These are phyloP conservation scores for Penicillium antarcticum DNA, from an alignment of 495 filamentous ascomycete species.

Conservation along the genomic window DNA sequence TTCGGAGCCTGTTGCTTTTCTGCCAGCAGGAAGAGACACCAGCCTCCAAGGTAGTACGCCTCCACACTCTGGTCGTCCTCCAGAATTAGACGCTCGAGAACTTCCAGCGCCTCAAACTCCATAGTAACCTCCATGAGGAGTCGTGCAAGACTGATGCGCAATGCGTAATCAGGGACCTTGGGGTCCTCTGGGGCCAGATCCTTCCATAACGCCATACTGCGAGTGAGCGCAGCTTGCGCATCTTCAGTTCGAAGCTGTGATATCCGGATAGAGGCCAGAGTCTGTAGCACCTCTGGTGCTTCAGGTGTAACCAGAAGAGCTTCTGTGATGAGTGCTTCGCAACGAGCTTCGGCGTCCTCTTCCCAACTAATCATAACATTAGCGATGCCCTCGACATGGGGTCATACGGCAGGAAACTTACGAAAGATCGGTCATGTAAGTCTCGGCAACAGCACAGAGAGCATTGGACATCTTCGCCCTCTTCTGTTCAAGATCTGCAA, in stretches of 20 bases:
- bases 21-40: slow-evolving; percentile 76
- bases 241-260: slow-evolving; percentile 77
- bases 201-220: slow-evolving; percentile 77
- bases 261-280: slow-evolving; percentile 87
- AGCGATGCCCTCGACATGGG: not conserved
- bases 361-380: slow-evolving; percentile 61
- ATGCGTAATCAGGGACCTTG: slow-evolving; percentile 75
- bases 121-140: slow-evolving; percentile 86
- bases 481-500: slow-evolving; percentile 57
- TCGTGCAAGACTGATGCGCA: slow-evolving; percentile 75
- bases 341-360: slow-evolving; percentile 77
- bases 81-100: slow-evolving; percentile 74
- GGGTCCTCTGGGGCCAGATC: slow-evolving; percentile 62
- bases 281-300: slow-evolving; percentile 82
- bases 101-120: slow-evolving; percentile 78
- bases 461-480: slow-evolving; percentile 76
- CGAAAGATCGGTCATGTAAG: slow-evolving; percentile 97
- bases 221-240: slow-evolving; percentile 69
- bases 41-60: slow-evolving; percentile 95
- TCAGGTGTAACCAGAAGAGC: slow-evolving; percentile 74
- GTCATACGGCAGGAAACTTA: slow-evolving; percentile 20
- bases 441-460: slow-evolving; percentile 84
- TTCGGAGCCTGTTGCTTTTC: slow-evolving; percentile 57
- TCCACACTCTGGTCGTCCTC: slow-evolving; percentile 95
- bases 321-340: slow-evolving; percentile 82